Evolutionary conservation across 129 eudicot genomes (phyloP).

Genomic region (Glebionis coronaria): DNA sequence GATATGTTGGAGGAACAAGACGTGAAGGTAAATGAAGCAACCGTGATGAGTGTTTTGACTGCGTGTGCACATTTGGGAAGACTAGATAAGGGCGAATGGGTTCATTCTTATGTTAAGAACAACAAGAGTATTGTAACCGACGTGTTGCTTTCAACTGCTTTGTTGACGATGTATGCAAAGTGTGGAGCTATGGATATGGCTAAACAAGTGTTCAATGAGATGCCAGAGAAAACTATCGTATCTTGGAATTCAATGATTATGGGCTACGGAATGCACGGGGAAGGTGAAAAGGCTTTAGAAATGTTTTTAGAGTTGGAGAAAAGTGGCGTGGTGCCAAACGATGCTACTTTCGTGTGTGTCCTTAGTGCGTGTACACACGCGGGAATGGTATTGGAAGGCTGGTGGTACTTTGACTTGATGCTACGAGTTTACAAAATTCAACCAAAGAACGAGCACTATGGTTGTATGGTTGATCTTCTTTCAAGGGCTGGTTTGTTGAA

Average conservation of each 20-base stretch:
- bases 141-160: conserved; percentile 58
- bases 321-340: conserved; percentile 51
- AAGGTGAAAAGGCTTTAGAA: conserved; percentile 63
- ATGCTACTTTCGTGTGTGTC: conserved; percentile 62
- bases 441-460: conserved; percentile 70
- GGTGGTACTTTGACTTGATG: conserved; percentile 75
- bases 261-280: conserved; percentile 70
- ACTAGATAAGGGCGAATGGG: conserved; percentile 49
- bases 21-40: conserved; percentile 52
- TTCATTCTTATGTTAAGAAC: conserved; percentile 45
- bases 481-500: conserved; percentile 57
- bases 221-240: conserved; percentile 56
- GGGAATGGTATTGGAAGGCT: conserved; percentile 70
- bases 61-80: conserved; percentile 61
- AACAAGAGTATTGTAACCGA: conserved; percentile 37
- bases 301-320: conserved; percentile 47
- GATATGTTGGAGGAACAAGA: conserved; percentile 43
- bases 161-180: conserved; percentile 68
- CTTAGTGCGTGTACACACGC: conserved; percentile 64
- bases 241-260: conserved; percentile 78
- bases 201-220: conserved; percentile 48
- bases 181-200: conserved; percentile 70
- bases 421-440: conserved; percentile 54
- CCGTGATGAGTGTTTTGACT: conserved; percentile 51
- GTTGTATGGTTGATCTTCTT: conserved; percentile 74